A percentile compares a stretch with the other conserved stretches of the same genome.
phyloP scores from a whole-genome alignment of 2,329 filamentous ascomycete genomes.

The Ceratocystis variospora region DNA sequence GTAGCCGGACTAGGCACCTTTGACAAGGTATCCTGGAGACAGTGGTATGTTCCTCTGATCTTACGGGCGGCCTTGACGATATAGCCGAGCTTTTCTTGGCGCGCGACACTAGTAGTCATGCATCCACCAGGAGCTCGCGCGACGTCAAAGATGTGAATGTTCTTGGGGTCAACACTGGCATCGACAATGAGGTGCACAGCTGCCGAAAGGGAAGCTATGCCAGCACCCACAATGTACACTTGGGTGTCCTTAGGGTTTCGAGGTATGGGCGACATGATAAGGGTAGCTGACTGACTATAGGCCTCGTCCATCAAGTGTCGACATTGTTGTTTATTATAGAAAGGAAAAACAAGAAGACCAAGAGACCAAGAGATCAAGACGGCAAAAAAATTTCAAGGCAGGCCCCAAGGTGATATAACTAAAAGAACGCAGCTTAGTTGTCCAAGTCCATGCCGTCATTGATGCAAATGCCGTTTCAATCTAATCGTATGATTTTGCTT shows the following conservation, averaged over 20 bases:
- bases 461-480: not conserved
- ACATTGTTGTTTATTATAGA: not conserved
- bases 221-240: constrained; percentile 28
- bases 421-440: not conserved
- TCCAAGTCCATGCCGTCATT: not conserved
- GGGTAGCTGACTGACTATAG: not conserved
- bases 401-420: not conserved
- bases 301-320: not conserved
- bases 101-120: constrained; percentile 24
- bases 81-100: constrained; percentile 25
- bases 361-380: not conserved
- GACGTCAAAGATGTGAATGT: constrained; percentile 28
- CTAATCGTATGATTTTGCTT: not conserved
- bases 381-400: not conserved
- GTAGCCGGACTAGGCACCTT: constrained; percentile 14
- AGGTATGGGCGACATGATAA: not conserved
- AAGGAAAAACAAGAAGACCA: not conserved
- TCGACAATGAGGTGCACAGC: constrained; percentile 28
- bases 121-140: constrained; percentile 24
- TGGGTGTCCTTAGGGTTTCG: constrained; percentile 17
- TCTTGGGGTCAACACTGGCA: constrained; percentile 25
- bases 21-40: constrained; percentile 24
- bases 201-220: constrained; percentile 27
- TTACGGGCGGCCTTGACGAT: constrained; percentile 27
- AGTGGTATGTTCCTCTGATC: constrained; percentile 26